Conservation (phyloP, 495 filamentous ascomycete species). For the Aspergillus leporis region DNA sequence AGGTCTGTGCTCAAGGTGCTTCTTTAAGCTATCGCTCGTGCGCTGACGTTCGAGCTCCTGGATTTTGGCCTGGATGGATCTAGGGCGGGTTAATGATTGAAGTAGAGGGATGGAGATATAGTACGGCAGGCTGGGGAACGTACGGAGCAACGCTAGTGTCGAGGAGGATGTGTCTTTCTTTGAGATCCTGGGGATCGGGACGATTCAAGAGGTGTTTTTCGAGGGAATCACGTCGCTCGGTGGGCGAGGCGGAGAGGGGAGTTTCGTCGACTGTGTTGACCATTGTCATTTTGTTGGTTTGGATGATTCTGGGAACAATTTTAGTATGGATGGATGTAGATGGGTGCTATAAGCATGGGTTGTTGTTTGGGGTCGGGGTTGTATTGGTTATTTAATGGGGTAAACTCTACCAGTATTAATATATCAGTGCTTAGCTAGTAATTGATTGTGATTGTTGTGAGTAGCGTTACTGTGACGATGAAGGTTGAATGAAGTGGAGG, state of each 20-base stretch:
- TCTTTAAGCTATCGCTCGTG: slow-evolving; percentile 64
- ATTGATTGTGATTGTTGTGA: no score
- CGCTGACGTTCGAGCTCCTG: slow-evolving; percentile 66
- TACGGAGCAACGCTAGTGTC: slow-evolving; percentile 72
- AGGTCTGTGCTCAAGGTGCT: slow-evolving; percentile 63
- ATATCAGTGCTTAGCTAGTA: no score
- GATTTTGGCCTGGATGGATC: slow-evolving; percentile 61
- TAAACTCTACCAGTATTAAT: no score
- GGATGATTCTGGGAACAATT: background rate
- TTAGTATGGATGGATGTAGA: slow-evolving; percentile 1
- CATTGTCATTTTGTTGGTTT: slow-evolving; percentile 7
- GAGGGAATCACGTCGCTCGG: slow-evolving; percentile 81
- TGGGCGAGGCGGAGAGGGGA: slow-evolving; percentile 52
- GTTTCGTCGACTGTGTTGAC: slow-evolving; percentile 42
- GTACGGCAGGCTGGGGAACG: slow-evolving; percentile 16
- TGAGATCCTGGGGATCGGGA: slow-evolving; percentile 78
- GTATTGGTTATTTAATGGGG: no score
- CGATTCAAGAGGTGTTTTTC: slow-evolving; percentile 81
- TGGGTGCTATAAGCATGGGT: no score
- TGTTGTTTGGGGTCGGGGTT: no score
- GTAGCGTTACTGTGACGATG: no score
- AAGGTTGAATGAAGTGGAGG: no score
- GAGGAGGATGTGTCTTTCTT: slow-evolving; percentile 71
- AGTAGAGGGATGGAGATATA: background rate
- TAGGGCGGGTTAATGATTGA: slow-evolving; percentile 19